Percentiles rank a stretch among this genome's conserved stretches.
Evolutionary conservation across 1,284 basidiomycete genomes (phyloP).

Genomic region (Anthracocystis panici-leucophaei): DNA sequence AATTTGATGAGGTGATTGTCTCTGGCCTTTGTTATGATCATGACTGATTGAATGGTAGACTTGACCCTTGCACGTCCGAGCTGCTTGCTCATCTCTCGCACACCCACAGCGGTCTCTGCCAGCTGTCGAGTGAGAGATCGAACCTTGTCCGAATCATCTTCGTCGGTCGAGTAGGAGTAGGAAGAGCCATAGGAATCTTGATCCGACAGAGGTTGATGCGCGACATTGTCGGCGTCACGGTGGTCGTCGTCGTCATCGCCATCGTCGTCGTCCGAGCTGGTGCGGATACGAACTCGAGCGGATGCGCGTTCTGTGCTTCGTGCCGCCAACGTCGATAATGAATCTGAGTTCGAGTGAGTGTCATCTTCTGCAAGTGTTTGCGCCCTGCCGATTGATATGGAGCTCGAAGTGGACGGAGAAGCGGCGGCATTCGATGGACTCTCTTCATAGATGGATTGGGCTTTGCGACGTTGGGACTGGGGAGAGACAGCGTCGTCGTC

Average conservation of each 20-base stretch:
- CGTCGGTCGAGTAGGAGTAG: constrained; percentile 71
- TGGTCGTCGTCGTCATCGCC: constrained; percentile 37
- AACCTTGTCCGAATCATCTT: constrained; percentile 77
- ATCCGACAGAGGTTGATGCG: constrained; percentile 34
- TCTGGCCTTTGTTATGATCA: constrained; percentile 97
- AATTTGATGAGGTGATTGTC: constrained; percentile 96
- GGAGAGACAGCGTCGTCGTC: constrained; percentile 21
- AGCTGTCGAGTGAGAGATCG: constrained; percentile 83
- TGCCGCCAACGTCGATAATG: constrained; percentile 12
- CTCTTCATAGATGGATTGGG: constrained; percentile 9
- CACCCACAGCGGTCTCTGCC: constrained; percentile 95
- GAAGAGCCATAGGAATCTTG: constrained; percentile 37
- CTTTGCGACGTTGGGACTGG: not conserved
- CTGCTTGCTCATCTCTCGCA: constrained; percentile 98
- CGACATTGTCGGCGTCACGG: constrained; percentile 31
- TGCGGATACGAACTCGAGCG: constrained; percentile 32
- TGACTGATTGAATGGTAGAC: constrained; percentile 88
- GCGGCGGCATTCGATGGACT: not conserved
- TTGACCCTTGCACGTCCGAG: constrained; percentile 92
- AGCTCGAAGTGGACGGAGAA: not conserved
- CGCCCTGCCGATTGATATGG: constrained; percentile 1
- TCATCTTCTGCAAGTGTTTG: constrained; percentile 18
- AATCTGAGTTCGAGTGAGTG: constrained; percentile 16
- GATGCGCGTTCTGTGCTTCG: constrained; percentile 19
- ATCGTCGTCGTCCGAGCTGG: constrained; percentile 46